A percentile compares a stretch with the other conserved stretches of the same genome.
Evolutionary conservation across 2,329 filamentous ascomycete species (phyloP).

Genomic region (Beauveria sp.): DNA sequence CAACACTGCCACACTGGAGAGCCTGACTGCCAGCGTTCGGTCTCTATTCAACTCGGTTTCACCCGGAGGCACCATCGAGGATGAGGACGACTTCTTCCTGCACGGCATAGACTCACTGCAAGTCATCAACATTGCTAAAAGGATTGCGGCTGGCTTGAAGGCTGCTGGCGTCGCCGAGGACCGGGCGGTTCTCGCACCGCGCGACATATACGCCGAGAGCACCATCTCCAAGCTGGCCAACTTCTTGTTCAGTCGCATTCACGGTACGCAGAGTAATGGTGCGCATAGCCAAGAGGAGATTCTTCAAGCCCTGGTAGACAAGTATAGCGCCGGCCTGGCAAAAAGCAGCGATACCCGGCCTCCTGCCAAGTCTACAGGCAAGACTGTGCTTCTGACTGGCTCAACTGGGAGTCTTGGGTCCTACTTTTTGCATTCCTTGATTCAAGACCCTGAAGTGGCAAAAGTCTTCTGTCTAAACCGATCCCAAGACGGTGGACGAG

Average conservation of each 20-base stretch:
- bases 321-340: conserved; percentile 14
- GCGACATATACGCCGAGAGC: conserved; percentile 23
- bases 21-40: conserved; percentile 19
- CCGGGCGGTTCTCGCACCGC: conserved; percentile 15
- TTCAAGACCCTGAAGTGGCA: conserved; percentile 1
- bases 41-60: conserved; percentile 16
- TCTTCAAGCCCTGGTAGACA: conserved; percentile 17
- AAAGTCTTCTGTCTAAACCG: conserved; percentile 22
- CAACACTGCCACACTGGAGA: conserved; percentile 17
- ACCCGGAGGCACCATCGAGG: conserved; percentile 12
- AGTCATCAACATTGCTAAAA: conserved; percentile 21
- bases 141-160: conserved; percentile 16
- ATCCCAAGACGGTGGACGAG: conserved; percentile 28
- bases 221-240: conserved; percentile 20
- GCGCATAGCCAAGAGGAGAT: conserved; percentile 11
- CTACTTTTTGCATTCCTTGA: conserved; percentile 49
- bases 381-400: conserved; percentile 73
- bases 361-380: conserved; percentile 11
- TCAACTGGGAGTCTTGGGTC: conserved; percentile 83
- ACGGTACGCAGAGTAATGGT: background rate
- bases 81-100: conserved; percentile 29
- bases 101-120: conserved; percentile 33
- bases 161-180: conserved; percentile 13
- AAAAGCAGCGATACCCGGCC: background rate
- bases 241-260: conserved; percentile 13